phyloP scores from a whole-genome alignment of 2,329 filamentous ascomycete species.

The Aspergillus melleus region DNA sequence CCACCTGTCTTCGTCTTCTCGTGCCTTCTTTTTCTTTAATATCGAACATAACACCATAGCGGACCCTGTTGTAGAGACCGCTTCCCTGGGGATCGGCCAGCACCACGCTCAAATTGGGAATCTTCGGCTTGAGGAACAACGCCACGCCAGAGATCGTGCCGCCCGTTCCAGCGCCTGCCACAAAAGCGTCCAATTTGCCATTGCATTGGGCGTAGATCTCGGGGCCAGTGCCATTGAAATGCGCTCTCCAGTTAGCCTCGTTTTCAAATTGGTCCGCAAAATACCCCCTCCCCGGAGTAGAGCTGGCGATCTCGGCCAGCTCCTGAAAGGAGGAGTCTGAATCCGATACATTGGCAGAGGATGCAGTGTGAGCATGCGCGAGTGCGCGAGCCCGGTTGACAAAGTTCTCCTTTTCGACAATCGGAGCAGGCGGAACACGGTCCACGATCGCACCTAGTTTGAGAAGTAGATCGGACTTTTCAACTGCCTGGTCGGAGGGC shows the following conservation, averaged over 20 bases:
- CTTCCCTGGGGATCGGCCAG: slow-evolving; percentile 94
- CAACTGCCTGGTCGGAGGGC: slow-evolving; percentile 84
- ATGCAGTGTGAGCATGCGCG: slow-evolving; percentile 69
- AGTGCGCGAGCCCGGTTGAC: slow-evolving; percentile 84
- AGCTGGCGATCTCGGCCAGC: slow-evolving; percentile 17
- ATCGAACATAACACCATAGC: slow-evolving; percentile 95
- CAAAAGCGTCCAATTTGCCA: slow-evolving; percentile 78
- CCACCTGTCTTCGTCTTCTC: slow-evolving; percentile 82
- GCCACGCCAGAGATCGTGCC: slow-evolving; percentile 90
- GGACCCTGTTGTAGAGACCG: slow-evolving; percentile 87
- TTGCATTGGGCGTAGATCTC: slow-evolving; percentile 81
- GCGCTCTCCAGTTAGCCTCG: slow-evolving; percentile 81
- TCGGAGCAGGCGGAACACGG: slow-evolving; percentile 84
- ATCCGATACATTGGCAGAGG: slow-evolving; percentile 17
- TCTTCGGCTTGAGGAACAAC: slow-evolving; percentile 72
- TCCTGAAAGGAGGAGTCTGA: slow-evolving; percentile 17
- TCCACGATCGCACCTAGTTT: slow-evolving; percentile 93
- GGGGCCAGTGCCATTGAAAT: slow-evolving; percentile 79
- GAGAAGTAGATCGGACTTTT: slow-evolving; percentile 85
- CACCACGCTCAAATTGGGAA: slow-evolving; percentile 68
- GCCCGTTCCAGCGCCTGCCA: slow-evolving; percentile 90
- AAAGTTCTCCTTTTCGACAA: slow-evolving; percentile 90
- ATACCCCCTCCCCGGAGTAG: slow-evolving; percentile 71
- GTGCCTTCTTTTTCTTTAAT: slow-evolving; percentile 87
- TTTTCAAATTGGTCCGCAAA: slow-evolving; percentile 98